Evolutionary conservation across 768 basidiomycete species (phyloP), one percentile per base, ranked within the genome.

Genomic region (Lactifluus echinatus): DNA sequence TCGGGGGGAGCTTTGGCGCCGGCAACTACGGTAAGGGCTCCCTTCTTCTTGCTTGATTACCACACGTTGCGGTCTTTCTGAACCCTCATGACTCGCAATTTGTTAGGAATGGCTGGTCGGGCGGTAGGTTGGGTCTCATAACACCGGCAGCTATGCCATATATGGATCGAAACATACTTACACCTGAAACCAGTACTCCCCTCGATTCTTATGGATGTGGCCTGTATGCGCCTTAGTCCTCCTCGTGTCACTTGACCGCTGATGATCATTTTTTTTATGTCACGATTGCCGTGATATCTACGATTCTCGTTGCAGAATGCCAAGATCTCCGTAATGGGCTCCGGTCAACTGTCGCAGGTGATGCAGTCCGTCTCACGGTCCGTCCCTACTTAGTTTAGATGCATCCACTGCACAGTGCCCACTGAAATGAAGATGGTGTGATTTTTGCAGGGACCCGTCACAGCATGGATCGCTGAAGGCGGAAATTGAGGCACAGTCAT

Each of bases 121-220:
- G 89, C 93, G 58, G 91, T 94, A 69, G 74, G 88, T 79, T 49
- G 10, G 6, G 6, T 48, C 43, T 31, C 19, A 55, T 11, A 48
- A 50, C 21, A 57, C 59, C 23, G 24, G 4, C 28, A 43, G 34
- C 43, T 54, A 39, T 48, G 34, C 48, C 50, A 62, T n/a, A 47
- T 45, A 34, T 11, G 39, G 48, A 28, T 23, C 17, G 40, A 37
- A 42, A 50, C 47, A 24, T 37, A n/a, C 47, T 36, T 55, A 33
- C 17, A 29, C 24, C 23, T 57, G 45, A 53, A 57, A 57, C 44
- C 44, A 93, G 84, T 97, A 95, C 71, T 92, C 89, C 4, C 93
- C 94, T 17, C 79, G 92, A 58, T 96, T 97, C 79, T 71, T 97
- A 50, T 97, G 91, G 89, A 94, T 93, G 91, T 97, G 94, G 94